phyloP scores from a whole-genome alignment of 805 yeast species.

The Kockiozyma suomiensis region DNA sequence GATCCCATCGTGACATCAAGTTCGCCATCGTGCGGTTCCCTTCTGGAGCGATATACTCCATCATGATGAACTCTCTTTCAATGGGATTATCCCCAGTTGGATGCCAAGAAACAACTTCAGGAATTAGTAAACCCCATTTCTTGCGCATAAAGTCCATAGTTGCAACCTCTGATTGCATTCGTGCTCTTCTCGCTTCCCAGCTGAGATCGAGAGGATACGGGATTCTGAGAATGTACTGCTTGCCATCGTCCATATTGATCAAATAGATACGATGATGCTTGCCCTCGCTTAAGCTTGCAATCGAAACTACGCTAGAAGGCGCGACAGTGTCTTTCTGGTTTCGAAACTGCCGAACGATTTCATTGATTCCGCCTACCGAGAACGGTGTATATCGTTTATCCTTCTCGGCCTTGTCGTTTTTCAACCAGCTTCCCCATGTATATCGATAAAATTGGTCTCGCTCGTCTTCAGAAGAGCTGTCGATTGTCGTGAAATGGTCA shows the following conservation, averaged over 20 bases:
- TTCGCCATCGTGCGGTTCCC: constrained; percentile 55
- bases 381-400: constrained; percentile 77
- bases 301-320: constrained; percentile 59
- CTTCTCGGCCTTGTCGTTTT: constrained; percentile 73
- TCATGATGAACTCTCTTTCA: constrained; percentile 72
- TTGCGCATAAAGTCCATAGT: constrained; percentile 78
- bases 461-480: constrained; percentile 13
- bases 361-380: constrained; percentile 73
- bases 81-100: constrained; percentile 67
- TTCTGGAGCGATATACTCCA: constrained; percentile 59
- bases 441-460: constrained; percentile 66
- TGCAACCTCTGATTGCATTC: constrained; percentile 87
- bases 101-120: constrained; percentile 68
- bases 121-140: constrained; percentile 70
- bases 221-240: constrained; percentile 69
- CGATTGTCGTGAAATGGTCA: constrained; percentile 16
- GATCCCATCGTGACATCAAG: constrained; percentile 90
- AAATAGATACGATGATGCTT: constrained; percentile 88
- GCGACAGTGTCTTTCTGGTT: background rate
- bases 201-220: constrained; percentile 80
- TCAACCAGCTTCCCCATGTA: constrained; percentile 95
- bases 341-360: constrained; percentile 39
- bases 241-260: constrained; percentile 60
- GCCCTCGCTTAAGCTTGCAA: constrained; percentile 89
- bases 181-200: constrained; percentile 51